A percentile compares a stretch with the other conserved stretches of the same genome.
phyloP scores from a whole-genome alignment of 2,329 filamentous ascomycete species.

The Colletotrichum viniferum region DNA sequence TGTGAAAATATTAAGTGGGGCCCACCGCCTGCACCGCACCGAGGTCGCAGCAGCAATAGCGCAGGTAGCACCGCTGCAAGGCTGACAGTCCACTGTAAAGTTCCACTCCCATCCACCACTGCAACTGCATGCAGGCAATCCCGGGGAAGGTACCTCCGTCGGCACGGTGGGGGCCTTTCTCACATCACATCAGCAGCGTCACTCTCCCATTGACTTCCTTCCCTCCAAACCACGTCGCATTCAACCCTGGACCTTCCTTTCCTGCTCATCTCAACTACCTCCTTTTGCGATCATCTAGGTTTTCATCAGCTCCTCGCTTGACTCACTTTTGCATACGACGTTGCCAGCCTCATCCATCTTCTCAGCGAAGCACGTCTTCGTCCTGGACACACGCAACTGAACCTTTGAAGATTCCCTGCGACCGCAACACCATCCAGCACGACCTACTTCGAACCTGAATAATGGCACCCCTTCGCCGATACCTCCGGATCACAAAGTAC shows the following conservation, averaged over 20 bases:
- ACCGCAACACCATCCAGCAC: neutral
- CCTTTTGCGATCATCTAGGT: neutral
- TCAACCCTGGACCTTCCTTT: neutral
- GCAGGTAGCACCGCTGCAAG: neutral
- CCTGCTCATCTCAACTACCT: neutral
- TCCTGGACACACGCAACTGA: neutral
- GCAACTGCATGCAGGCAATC: neutral
- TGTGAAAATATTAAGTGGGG: neutral
- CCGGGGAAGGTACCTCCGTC: neutral
- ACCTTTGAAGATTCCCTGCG: neutral
- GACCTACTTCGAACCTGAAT: neutral
- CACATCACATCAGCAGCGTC: constrained; percentile 1
- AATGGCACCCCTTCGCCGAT: constrained; percentile 89
- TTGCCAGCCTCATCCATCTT: neutral
- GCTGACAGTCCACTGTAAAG: neutral
- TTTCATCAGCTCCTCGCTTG: neutral
- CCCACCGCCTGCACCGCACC: neutral
- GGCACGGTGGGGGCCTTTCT: neutral
- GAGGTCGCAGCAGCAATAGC: neutral
- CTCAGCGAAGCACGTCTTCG: neutral
- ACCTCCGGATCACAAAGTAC: constrained; percentile 89
- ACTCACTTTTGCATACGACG: neutral
- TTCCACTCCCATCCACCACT: neutral
- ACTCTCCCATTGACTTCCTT: neutral
- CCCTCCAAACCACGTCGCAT: neutral